Evolutionary conservation across 164 flowering plant species (phyloP).

Genomic region (Cinnamomum chago): DNA sequence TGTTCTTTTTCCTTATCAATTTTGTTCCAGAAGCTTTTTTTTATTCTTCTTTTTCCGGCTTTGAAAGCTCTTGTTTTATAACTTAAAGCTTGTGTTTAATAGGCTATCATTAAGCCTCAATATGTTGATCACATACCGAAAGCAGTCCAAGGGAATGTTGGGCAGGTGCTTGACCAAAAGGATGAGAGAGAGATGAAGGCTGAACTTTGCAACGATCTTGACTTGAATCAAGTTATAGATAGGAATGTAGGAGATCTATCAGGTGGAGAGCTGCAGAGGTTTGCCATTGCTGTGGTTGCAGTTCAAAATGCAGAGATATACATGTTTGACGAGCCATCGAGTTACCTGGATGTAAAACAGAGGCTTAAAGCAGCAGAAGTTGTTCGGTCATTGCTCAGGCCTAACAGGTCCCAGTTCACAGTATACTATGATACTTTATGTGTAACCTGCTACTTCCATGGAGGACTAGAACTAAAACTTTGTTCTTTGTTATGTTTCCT

Average conservation of each 20-base stretch:
- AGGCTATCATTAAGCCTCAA: slow-evolving; percentile 98
- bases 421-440: slow-evolving; percentile 4
- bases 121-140: slow-evolving; percentile 97
- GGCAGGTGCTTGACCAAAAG: slow-evolving; percentile 90
- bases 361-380: slow-evolving; percentile 99
- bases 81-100: slow-evolving; percentile 3
- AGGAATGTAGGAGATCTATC: slow-evolving; percentile 97
- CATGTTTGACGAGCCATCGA: slow-evolving; percentile 99
- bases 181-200: slow-evolving; percentile 82
- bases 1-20: too few species aligned
- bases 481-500: slow-evolving; percentile 8
- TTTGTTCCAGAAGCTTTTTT: not conserved
- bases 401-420: slow-evolving; percentile 53
- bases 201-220: slow-evolving; percentile 71
- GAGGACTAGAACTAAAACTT: not conserved
- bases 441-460: not conserved
- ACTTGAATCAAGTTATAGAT: slow-evolving; percentile 88
- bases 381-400: slow-evolving; percentile 81
- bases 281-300: slow-evolving; percentile 98
- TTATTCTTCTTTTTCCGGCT: not conserved
- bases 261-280: slow-evolving; percentile 98
- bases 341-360: slow-evolving; percentile 98
- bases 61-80: not conserved
- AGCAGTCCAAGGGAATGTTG: slow-evolving; percentile 96
- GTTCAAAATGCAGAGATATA: slow-evolving; percentile 93